Conservation (phyloP, 2,329 filamentous ascomycete species). For the Neopestalotiopsis sp. region DNA sequence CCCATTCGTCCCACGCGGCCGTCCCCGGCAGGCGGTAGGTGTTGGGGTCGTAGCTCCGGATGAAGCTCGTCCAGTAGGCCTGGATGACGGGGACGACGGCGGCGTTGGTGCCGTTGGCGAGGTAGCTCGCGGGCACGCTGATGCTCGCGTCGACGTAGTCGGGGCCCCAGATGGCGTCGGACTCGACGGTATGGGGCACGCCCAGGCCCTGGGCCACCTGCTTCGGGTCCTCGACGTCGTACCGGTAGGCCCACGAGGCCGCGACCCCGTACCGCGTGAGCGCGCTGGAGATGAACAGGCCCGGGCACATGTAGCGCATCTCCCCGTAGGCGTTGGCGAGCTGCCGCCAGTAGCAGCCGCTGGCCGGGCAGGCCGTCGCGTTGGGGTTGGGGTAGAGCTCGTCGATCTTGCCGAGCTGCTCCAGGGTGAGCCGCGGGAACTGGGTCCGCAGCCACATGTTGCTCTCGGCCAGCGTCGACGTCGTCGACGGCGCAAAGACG, state of each 20-base stretch:
- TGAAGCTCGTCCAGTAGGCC: conserved; percentile 77
- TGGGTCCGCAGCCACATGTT: conserved; percentile 62
- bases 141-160: conserved; percentile 52
- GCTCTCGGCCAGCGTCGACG: conserved; percentile 51
- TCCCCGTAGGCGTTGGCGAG: conserved; percentile 66
- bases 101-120: conserved; percentile 55
- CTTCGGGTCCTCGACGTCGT: conserved; percentile 66
- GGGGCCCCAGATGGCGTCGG: conserved; percentile 71
- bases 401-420: conserved; percentile 58
- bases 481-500: conserved; percentile 57
- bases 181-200: conserved; percentile 70
- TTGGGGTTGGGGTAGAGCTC: conserved; percentile 58
- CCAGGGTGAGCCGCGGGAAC: conserved; percentile 57
- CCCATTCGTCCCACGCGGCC: conserved; percentile 32
- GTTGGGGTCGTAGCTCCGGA: conserved; percentile 71
- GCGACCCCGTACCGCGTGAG: conserved; percentile 37
- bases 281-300: conserved; percentile 56
- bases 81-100: conserved; percentile 66
- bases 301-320: conserved; percentile 68
- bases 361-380: conserved; percentile 46
- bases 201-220: conserved; percentile 61
- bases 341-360: conserved; percentile 63
- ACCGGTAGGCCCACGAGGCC: conserved; percentile 70
- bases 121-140: conserved; percentile 57
- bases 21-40: conserved; percentile 26